Base-by-base conservation (phyloP, 192 early-diverging fungal species). In the Podila minutissima region DNA sequence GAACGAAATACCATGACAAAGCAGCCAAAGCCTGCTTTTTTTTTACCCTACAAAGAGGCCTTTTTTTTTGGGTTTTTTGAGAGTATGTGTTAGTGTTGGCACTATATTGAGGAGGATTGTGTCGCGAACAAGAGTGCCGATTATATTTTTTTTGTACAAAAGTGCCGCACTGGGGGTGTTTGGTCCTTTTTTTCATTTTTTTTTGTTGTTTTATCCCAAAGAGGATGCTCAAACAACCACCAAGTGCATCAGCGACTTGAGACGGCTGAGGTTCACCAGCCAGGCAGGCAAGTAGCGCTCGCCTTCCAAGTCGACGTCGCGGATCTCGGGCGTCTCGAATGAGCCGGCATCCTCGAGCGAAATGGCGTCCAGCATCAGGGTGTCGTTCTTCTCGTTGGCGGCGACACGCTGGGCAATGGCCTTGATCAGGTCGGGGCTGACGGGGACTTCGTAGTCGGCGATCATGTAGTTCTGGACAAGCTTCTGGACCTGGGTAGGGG, bases 401-500 rank as follows among this genome's bases (percentile, higher is more conserved):
- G 91, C 89, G 11, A 96, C 96, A 35, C 95, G 86, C 69, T 88
- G 86, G 11, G 95, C 93, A 10, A 98, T 95, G 63, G 95, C 95
- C 83, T 94, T 94, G 75, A 99, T 86, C 60, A 98, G 89, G 37
- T 95, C 93, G 6, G 94, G 91, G 32, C 94, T 95, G 22, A 98
- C 92, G 62, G 77, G 77, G 6, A 93, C 93, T 72, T 99, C 98
- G 77, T 97, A 98, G 83, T 99, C 98, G 1, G 96, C 94, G 59
- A 97, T 93, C 65, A 94, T 93, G 83, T 99, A 99, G 79, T 98
- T 93, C 28, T 94, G 94, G 22, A 99, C 91, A 46, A 99, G 84
- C 87, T 98, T 99, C 85, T 97, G 96, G 79, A 99, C 96, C 88
- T 99, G 98, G 3, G 96, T 93, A 4, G 96, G 93, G 69, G 97